Evolutionary conservation across 345 rosid species (phyloP).

Genomic region (Citrus reticulata): DNA sequence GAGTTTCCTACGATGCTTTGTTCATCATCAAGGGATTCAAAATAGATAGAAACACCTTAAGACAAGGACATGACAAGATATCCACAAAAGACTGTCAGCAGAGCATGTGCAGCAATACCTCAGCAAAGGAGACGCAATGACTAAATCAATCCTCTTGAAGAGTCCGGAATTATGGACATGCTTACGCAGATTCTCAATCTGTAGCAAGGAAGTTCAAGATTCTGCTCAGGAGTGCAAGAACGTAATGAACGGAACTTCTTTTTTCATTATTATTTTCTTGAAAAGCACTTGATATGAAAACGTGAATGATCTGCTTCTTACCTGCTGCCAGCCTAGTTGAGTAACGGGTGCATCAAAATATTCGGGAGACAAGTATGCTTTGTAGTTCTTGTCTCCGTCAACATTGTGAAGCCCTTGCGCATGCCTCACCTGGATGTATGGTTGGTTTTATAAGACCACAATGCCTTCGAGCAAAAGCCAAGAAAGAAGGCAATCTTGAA

Average conservation of each 20-base stretch:
- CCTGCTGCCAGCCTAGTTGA: constrained; percentile 94
- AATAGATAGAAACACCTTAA: neutral
- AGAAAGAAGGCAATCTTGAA: constrained; percentile 46
- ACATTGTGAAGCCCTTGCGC: constrained; percentile 98
- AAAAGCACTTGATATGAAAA: neutral
- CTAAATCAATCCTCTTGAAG: constrained; percentile 73
- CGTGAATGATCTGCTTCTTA: constrained; percentile 13
- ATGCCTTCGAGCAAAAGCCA: constrained; percentile 41
- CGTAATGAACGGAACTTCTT: neutral
- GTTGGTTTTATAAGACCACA: constrained; percentile 49
- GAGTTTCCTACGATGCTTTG: neutral
- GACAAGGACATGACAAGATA: neutral
- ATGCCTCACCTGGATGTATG: constrained; percentile 88
- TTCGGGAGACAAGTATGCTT: constrained; percentile 77
- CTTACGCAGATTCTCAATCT: constrained; percentile 87
- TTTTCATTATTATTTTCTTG: neutral
- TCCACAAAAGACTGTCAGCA: neutral
- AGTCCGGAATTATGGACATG: constrained; percentile 80
- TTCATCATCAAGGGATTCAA: neutral
- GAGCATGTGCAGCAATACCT: constrained; percentile 46
- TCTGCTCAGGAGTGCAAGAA: neutral
- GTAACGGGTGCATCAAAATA: constrained; percentile 93
- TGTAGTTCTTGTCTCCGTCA: constrained; percentile 87
- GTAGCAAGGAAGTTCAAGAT: constrained; percentile 11
- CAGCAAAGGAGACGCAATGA: constrained; percentile 71